A percentile compares a stretch with the other conserved stretches of the same genome.
Conservation (phyloP, 2,329 filamentous ascomycete species). For the Tolypocladium pustulatum region DNA sequence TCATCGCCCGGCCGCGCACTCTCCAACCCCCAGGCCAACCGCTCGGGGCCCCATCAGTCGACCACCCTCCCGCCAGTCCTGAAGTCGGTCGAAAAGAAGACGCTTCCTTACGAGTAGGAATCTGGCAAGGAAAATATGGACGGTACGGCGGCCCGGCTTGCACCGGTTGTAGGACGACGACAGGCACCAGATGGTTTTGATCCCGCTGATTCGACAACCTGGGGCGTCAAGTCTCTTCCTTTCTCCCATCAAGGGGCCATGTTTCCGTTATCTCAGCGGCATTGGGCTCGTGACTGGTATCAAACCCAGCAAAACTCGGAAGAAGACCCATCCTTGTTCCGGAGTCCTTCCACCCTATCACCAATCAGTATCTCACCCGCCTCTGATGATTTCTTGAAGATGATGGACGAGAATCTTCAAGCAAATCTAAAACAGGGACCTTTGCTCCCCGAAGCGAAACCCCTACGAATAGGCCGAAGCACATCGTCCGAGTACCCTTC, state of each 20-base stretch:
- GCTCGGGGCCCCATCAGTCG: not conserved
- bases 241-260: conserved; percentile 5
- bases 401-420: conserved; percentile 8
- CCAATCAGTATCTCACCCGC: not conserved
- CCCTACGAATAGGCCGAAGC: conserved; percentile 9
- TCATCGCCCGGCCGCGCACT: not conserved
- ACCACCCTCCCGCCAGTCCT: not conserved
- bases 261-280: not conserved
- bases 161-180: not conserved
- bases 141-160: not conserved
- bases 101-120: not conserved
- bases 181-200: not conserved
- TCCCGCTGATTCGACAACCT: conserved; percentile 3
- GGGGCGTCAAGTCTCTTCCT: conserved; percentile 4
- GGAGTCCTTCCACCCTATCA: not conserved
- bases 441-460: not conserved
- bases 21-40: not conserved
- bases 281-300: not conserved
- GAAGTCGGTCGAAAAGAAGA: not conserved
- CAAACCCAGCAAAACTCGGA: not conserved
- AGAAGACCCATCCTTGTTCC: not conserved
- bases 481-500: conserved; percentile 21
- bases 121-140: not conserved
- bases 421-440: not conserved
- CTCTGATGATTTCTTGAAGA: conserved; percentile 7